Evolutionary conservation across 352 stramenopile species (phyloP).

Genomic region (Plasmopara halstedii): DNA sequence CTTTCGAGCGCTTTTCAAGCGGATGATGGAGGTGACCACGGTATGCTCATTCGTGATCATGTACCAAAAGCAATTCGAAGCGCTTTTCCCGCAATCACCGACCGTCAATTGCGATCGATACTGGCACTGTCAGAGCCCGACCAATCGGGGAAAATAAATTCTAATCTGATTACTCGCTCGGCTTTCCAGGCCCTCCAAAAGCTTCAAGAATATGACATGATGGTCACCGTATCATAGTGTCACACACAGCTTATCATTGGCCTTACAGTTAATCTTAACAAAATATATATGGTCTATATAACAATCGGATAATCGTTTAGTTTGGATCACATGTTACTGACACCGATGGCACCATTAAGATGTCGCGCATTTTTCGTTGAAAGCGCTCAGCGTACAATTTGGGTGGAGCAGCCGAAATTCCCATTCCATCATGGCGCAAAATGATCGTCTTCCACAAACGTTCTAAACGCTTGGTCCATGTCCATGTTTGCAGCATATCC

Average conservation of each 20-base stretch:
- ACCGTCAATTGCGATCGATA: conserved; percentile 54
- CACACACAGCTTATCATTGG: neutral
- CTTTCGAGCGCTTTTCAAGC: conserved; percentile 55
- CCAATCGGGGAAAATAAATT: conserved; percentile 68
- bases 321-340: conserved; percentile 39
- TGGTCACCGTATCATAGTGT: conserved; percentile 54
- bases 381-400: conserved; percentile 74
- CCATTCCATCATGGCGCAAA: conserved; percentile 51
- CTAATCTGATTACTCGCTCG: conserved; percentile 55
- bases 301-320: conserved; percentile 1
- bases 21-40: conserved; percentile 51
- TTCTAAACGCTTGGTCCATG: conserved; percentile 72
- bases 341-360: conserved; percentile 70
- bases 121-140: conserved; percentile 55
- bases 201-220: conserved; percentile 79
- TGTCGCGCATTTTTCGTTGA: conserved; percentile 74
- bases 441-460: conserved; percentile 80
- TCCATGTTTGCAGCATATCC: conserved; percentile 89
- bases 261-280: conserved; percentile 11
- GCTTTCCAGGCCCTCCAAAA: conserved; percentile 72
- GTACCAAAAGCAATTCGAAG: conserved; percentile 50
- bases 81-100: conserved; percentile 51
- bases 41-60: conserved; percentile 45
- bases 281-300: conserved; percentile 22
- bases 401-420: conserved; percentile 74